Base-by-base conservation (phyloP, 1,284 basidiomycete species). In the Neolentinus lepideus region DNA sequence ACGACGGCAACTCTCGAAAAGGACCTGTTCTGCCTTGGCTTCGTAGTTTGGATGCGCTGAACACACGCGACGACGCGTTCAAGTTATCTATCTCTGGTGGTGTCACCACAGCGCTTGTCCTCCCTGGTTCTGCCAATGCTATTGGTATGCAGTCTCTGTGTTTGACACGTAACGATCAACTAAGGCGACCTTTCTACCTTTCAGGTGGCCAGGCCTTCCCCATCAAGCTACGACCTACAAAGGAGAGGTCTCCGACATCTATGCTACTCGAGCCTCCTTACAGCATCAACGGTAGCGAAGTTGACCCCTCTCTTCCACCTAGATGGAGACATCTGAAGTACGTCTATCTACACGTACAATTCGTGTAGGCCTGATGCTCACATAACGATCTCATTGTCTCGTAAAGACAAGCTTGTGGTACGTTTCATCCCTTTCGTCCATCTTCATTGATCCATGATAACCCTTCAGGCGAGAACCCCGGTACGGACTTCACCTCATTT, bases 301-400 rank as follows among this genome's bases (percentile, higher is more conserved):
- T 69, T 14, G 65, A 68, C 53, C 59, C 62, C 38, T 50, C 57
- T 50, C 52, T 63, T 46, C 69, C 69, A 74, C 47, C 47, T 29
- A 3, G 47, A 29, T 79, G 74, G 72, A 71, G 79, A 54, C 75
- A 80, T 57, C 76, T 79, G 65, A 78, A 77, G 69, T 71, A 59
- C 8, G 38, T 54, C 59, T 56, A 52, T 60, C 33, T 36, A 2
- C 3, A 9, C 33, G 9, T 16, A 16, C 33, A 9, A 35, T 48
- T 50, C 33, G n/a, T n/a, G n/a, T n/a, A n/a, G n/a, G n/a, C n/a
- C n/a, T n/a, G n/a, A n/a, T n/a, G n/a, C n/a, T n/a, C n/a, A n/a
- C n/a, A n/a, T 47, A 21, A 56, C 69, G 16, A 12, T 26, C 16
- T 9, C 45, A 47, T 19, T 19, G 10, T 46, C 21, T 3, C 6